Percentiles rank a stretch among this genome's conserved stretches.
phyloP scores from a whole-genome alignment of 2,329 filamentous ascomycete species.

The Monosporascus sp. region DNA sequence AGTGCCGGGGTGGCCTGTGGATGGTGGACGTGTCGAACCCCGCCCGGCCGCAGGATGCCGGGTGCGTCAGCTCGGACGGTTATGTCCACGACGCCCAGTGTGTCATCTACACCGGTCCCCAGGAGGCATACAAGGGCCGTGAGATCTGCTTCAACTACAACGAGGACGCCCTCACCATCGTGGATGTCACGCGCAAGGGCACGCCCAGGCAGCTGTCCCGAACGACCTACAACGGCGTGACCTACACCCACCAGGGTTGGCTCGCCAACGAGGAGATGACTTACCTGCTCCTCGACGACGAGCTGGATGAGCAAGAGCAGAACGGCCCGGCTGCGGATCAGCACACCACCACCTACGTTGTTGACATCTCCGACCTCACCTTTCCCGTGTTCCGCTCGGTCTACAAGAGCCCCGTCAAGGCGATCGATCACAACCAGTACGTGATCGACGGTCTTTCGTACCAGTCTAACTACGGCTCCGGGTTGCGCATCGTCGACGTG shows the following conservation, averaged over 20 bases:
- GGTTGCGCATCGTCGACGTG: slow-evolving; percentile 28
- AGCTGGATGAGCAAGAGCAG: slow-evolving; percentile 39
- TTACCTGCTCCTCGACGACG: slow-evolving; percentile 42
- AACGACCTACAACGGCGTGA: slow-evolving; percentile 48
- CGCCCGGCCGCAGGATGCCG: slow-evolving; percentile 14
- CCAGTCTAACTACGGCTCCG: slow-evolving; percentile 40
- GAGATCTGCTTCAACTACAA: slow-evolving; percentile 54
- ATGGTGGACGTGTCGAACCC: slow-evolving; percentile 46
- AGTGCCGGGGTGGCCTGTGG: slow-evolving; percentile 33
- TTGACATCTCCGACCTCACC: slow-evolving; percentile 35
- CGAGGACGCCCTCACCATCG: slow-evolving; percentile 45
- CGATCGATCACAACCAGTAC: slow-evolving; percentile 40
- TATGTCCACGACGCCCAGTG: slow-evolving; percentile 60
- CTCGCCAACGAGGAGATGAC: slow-evolving; percentile 32
- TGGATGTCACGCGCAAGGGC: slow-evolving; percentile 44
- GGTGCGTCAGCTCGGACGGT: slow-evolving; percentile 49
- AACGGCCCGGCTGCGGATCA: slow-evolving; percentile 29
- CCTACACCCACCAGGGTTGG: slow-evolving; percentile 52
- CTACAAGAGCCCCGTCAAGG: slow-evolving; percentile 18
- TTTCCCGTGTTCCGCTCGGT: slow-evolving; percentile 33
- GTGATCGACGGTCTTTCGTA: slow-evolving; percentile 32
- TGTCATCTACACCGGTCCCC: slow-evolving; percentile 47
- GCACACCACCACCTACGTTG: slow-evolving; percentile 41
- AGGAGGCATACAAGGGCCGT: slow-evolving; percentile 36
- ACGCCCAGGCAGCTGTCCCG: slow-evolving; percentile 39